A percentile compares a stretch with the other conserved stretches of the same genome.
phyloP scores from a whole-genome alignment of 2,329 filamentous ascomycete species.

The Ophiocordyceps camponoti-saundersi region DNA sequence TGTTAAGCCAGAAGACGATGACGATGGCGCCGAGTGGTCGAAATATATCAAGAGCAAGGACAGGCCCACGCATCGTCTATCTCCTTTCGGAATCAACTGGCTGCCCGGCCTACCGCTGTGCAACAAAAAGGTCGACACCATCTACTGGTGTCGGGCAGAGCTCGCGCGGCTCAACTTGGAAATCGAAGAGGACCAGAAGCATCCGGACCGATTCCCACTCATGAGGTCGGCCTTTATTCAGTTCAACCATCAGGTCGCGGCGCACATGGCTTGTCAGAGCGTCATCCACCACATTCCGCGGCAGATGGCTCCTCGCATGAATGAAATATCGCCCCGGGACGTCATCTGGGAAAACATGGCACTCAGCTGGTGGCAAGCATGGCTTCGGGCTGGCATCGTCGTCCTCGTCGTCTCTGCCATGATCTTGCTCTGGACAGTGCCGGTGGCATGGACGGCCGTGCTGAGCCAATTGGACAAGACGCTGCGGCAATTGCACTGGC shows the following conservation, averaged over 20 bases:
- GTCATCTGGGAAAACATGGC: conserved; percentile 98
- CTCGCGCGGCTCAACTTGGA: conserved; percentile 77
- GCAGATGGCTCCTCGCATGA: conserved; percentile 79
- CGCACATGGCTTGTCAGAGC: conserved; percentile 94
- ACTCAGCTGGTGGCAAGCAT: conserved; percentile 84
- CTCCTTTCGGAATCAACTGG: conserved; percentile 45
- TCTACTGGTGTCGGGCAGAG: conserved; percentile 78
- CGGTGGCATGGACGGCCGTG: conserved; percentile 73
- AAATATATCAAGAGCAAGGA: conserved; percentile 69
- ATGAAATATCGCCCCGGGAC: conserved; percentile 88
- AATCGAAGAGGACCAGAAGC: conserved; percentile 76
- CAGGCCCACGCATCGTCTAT: conserved; percentile 68
- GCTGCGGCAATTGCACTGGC: conserved; percentile 47
- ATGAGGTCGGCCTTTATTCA: conserved; percentile 98
- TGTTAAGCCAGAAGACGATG: conserved; percentile 39
- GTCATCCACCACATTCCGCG: conserved; percentile 81
- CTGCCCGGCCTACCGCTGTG: conserved; percentile 63
- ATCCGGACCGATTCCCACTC: conserved; percentile 70
- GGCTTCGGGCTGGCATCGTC: conserved; percentile 52
- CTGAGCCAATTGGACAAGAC: conserved; percentile 63
- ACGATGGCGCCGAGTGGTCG: conserved; percentile 57
- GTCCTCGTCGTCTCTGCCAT: conserved; percentile 52
- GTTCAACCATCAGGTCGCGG: conserved; percentile 93
- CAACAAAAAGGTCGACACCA: conserved; percentile 85
- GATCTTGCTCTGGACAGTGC: conserved; percentile 78